Conservation (phyloP, 805 yeast species). For the Jamesozyma piceae region DNA sequence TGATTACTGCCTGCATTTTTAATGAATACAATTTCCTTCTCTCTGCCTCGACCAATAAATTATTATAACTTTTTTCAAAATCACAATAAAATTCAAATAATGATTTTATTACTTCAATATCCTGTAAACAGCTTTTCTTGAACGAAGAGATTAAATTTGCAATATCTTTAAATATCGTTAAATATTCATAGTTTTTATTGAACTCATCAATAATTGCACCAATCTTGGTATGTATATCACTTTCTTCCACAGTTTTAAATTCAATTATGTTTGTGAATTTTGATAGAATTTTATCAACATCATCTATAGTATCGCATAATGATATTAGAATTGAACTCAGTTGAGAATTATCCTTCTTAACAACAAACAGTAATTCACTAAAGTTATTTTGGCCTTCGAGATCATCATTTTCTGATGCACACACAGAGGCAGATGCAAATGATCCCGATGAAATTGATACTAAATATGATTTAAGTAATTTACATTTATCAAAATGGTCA, state of each 20-base stretch:
- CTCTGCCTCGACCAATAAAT: constrained; percentile 42
- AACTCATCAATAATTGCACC: constrained; percentile 17
- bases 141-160: constrained; percentile 29
- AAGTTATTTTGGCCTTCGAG: constrained; percentile 18
- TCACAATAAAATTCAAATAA: constrained; percentile 41
- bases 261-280: constrained; percentile 27
- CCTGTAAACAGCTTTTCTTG: constrained; percentile 20
- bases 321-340: constrained; percentile 46
- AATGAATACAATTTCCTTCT: constrained; percentile 39
- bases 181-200: constrained; percentile 24
- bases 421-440: no score
- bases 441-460: constrained; percentile 4
- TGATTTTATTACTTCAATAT: constrained; percentile 25
- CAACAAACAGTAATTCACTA: constrained; percentile 36
- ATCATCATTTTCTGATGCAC: not conserved
- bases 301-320: constrained; percentile 33
- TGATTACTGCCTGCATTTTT: constrained; percentile 34
- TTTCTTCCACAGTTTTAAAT: constrained; percentile 20
- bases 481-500: constrained; percentile 75
- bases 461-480: constrained; percentile 25
- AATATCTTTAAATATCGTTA: constrained; percentile 24
- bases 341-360: constrained; percentile 46
- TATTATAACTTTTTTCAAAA: constrained; percentile 44
- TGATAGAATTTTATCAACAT: constrained; percentile 17
- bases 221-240: constrained; percentile 11